Evolutionary conservation across 805 yeast genomes (phyloP).

Genomic region (Scheffersomyces ergatensis): DNA sequence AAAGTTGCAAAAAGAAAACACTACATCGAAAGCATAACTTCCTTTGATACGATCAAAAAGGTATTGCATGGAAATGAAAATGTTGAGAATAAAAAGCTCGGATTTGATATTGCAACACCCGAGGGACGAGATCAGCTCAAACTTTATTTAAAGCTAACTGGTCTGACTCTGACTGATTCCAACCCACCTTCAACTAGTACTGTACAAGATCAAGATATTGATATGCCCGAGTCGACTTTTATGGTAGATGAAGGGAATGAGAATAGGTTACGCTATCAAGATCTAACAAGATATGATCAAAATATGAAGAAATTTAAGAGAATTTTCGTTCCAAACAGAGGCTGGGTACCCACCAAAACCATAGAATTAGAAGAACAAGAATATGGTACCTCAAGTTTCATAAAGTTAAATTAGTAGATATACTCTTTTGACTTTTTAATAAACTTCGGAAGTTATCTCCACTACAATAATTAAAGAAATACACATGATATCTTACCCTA

Average conservation of each 20-base stretch:
- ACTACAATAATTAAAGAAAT: too few species aligned
- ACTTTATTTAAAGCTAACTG: constrained; percentile 5
- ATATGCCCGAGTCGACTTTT: constrained; percentile 1
- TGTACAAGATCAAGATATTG: background rate
- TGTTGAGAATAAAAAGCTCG: too few species aligned
- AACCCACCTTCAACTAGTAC: background rate
- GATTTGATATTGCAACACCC: constrained; percentile 26
- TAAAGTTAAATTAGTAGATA: too few species aligned
- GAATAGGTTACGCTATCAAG: constrained; percentile 10
- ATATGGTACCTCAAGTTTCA: constrained; percentile 10
- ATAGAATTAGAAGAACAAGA: constrained; percentile 13
- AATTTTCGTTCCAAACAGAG: constrained; percentile 46
- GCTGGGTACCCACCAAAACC: constrained; percentile 44
- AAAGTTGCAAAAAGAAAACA: too few species aligned
- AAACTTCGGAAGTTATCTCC: too few species aligned
- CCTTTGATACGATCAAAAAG: too few species aligned
- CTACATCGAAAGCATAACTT: too few species aligned
- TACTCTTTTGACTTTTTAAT: too few species aligned
- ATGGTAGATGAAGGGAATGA: background rate
- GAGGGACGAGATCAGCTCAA: constrained; percentile 26
- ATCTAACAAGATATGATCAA: constrained; percentile 22
- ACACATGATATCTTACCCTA: too few species aligned
- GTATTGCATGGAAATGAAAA: too few species aligned
- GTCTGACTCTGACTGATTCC: background rate
- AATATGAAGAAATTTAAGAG: constrained; percentile 43